These are phyloP conservation scores for Hypholoma sublateritium DNA, from an alignment of 768 basidiomycete genomes.

Conservation along the genomic window DNA sequence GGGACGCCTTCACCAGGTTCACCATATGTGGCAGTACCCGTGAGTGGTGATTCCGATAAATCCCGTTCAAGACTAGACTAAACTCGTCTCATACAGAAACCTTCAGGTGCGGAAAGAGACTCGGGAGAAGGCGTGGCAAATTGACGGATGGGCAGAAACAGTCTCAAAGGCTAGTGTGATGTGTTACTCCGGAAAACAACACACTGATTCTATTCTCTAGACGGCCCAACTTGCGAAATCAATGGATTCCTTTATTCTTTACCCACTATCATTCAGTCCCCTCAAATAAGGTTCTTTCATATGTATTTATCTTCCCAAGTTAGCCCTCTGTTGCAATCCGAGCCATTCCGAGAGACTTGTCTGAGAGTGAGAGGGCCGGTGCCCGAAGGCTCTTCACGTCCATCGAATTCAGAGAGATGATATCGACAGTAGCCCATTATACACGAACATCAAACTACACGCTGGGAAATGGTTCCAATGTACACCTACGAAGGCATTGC, in stretches of 20 bases:
- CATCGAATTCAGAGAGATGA: no score
- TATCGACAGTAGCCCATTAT: no score
- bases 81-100: constrained; percentile 40
- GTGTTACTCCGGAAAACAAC: constrained; percentile 1
- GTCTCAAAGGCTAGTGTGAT: constrained; percentile 72
- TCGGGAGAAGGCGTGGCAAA: constrained; percentile 89
- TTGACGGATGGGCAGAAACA: constrained; percentile 95
- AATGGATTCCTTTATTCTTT: constrained; percentile 87
- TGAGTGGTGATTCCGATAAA: constrained; percentile 36
- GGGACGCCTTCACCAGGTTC: constrained; percentile 82
- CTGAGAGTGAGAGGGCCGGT: no score
- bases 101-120: constrained; percentile 80
- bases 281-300: constrained; percentile 54
- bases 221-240: constrained; percentile 82
- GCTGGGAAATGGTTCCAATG: no score
- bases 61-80: constrained; percentile 11
- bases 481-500: no score
- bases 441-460: no score
- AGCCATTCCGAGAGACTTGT: neutral
- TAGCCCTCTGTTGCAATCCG: constrained; percentile 10
- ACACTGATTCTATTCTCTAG: constrained; percentile 38
- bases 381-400: no score
- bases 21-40: constrained; percentile 99
- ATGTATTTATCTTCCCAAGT: constrained; percentile 17
- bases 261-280: constrained; percentile 80